Conservation (phyloP, 768 basidiomycete species). For the Mycena rebaudengoi region DNA sequence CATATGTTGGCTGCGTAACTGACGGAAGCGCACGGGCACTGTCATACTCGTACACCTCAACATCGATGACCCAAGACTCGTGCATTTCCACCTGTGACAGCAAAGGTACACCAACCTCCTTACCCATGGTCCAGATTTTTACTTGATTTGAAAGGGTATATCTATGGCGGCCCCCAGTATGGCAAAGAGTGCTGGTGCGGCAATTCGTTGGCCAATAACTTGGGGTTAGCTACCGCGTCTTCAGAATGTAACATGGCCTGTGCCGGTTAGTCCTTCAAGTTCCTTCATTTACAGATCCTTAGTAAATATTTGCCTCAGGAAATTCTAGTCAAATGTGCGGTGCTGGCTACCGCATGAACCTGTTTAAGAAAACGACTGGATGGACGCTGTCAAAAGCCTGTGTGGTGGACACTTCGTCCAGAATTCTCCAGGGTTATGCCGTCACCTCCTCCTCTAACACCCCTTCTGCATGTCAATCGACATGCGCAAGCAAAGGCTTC, state of each 20-base stretch:
- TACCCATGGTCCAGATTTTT: not conserved
- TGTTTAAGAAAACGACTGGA: constrained; percentile 1
- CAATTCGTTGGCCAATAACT: constrained; percentile 1
- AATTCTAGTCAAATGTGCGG: constrained; percentile 1
- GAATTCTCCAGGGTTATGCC: constrained; percentile 11
- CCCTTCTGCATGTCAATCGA: constrained; percentile 10
- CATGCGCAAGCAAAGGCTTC: constrained; percentile 2
- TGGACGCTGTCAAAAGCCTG: constrained; percentile 15
- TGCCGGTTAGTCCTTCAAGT: not conserved
- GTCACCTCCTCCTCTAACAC: constrained; percentile 8
- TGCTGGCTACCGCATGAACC: not conserved
- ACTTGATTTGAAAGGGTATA: not conserved
- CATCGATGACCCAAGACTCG: constrained; percentile 10
- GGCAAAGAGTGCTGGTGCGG: constrained; percentile 12
- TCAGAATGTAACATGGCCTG: constrained; percentile 12
- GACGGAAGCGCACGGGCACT: constrained; percentile 10
- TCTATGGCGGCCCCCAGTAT: constrained; percentile 2
- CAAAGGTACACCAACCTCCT: not conserved
- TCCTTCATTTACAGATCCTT: not conserved
- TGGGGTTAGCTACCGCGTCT: not conserved
- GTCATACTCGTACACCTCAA: constrained; percentile 1
- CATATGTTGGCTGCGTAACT: constrained; percentile 3
- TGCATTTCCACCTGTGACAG: constrained; percentile 10
- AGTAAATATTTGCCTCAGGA: too few species aligned
- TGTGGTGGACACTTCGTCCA: constrained; percentile 11